Evolutionary conservation across 2,329 filamentous ascomycete genomes (phyloP), one percentile per base, ranked within the genome.

Genomic region (Neocucurbitaria cava): DNA sequence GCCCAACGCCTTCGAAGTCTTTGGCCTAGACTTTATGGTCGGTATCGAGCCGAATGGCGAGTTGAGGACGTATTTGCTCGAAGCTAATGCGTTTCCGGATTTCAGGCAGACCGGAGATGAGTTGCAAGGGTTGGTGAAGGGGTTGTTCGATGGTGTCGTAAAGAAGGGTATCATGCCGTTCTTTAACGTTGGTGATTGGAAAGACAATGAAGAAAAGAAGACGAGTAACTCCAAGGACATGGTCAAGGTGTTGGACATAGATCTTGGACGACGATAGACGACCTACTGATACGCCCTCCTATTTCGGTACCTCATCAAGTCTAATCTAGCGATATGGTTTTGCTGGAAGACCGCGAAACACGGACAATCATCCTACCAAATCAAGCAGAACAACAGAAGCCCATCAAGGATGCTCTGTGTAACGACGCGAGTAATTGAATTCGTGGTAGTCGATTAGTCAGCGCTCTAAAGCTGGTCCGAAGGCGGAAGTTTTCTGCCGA

Each of bases 31-130:
- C 73, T 99, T 95, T 71, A 75, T 99, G 68, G 87, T 97, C 9
- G 59, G 66, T 0, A 40, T 71, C 3, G 71, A 73, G 68, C 82
- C 72, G 0, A 68, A 73, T 8, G 88, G 86, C 0, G 49, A 52
- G 2, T 18, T 75, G 38, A 81, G 69, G 3, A 85, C 87, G 3
- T 97, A 88, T 87, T 74, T 99, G 68, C 79, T 99, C 52, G 95
- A 99, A 79, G 85, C 96, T 28, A 99, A 99, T 79, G 91, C 94
- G 0, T 99, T 96, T 77, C 95, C 95, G 9, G 95, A 99, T 78
- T 98, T 98, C 71, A 87, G 85, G 70, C 94, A 98, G 84, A 96
- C 92, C 15, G 95, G 95, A 0, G 83, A 83, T 7, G 88, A 90
- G 52, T 76, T 96, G 61, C 86, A 83, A 70, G 84, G 79, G 0